Base-by-base conservation (phyloP, 116 monocot species). In the Phalaenopsis hybrid region DNA sequence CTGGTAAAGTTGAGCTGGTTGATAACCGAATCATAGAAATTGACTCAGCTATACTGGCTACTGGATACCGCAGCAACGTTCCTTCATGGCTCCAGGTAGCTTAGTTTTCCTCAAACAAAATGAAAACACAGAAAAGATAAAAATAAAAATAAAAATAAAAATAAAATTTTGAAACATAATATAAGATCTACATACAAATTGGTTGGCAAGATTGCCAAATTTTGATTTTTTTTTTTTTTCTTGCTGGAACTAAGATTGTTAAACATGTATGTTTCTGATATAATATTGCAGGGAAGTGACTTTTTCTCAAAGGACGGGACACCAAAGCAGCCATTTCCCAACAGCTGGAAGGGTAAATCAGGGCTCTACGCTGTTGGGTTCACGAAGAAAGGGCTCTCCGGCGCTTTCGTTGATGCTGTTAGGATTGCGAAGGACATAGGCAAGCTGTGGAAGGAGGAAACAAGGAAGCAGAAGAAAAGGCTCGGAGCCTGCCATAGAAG, bases 31-130 rank as follows among this genome's bases (percentile, higher is more conserved):
- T 83, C 21, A 59, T 85, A n/a, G 81, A 82, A 1, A 81, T 92
- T 0, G 96, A 96, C 79, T 81, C 90, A 1, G 90, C 92, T 41
- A 80, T 96, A 31, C 63, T 90, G 13, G 96, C 96, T 61, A 96
- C 93, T 48, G 96, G 96, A 2, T 96, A 96, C 78, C 82, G 93
- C 72, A 96, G 93, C 89, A 96, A 96, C 51, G 92, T 96, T 20
- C 85, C 89, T 67, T 86, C 80, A 4, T 96, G 96, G 96, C 78
- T 96, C 3, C 87, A 93, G 91, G 96, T 92, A 79, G 82, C 45
- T 74, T 6, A 44, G 13, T 52, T 52, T 52, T 52, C 52, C 52
- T 13, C 4, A 13, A 52, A 52, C 13, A 52, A 52, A 48, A 51
- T 51, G 0, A 3, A 90, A 59, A 94, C 89, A 17, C 85, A 65